Conservation (phyloP, 257 asterid species). For the Gentiana macrophylla region DNA sequence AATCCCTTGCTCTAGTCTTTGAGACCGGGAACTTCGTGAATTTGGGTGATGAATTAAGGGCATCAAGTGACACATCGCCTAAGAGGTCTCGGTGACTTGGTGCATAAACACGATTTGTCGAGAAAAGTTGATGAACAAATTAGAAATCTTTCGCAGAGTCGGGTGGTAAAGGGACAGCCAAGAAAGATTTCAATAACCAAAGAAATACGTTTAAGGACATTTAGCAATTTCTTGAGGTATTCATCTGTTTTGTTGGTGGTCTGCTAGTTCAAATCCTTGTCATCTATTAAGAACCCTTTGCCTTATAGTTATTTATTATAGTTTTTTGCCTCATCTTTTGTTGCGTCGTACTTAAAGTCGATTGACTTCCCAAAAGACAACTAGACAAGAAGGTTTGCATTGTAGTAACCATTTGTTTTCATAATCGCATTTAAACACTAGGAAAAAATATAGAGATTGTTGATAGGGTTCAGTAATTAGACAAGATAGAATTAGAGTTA, state of each 20-base stretch:
- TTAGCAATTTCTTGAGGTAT: constrained; percentile 78
- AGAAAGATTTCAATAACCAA: constrained; percentile 90
- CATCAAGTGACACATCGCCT: constrained; percentile 39
- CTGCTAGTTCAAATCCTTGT: not conserved
- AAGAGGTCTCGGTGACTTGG: too few species aligned
- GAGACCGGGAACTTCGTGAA: constrained; percentile 18
- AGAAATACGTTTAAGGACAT: constrained; percentile 77
- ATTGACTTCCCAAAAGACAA: too few species aligned
- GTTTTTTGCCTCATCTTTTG: too few species aligned
- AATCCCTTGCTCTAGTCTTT: constrained; percentile 80
- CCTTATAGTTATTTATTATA: not conserved
- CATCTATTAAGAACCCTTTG: not conserved
- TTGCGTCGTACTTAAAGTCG: too few species aligned
- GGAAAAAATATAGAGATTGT: too few species aligned
- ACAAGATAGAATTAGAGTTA: too few species aligned
- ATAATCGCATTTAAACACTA: too few species aligned
- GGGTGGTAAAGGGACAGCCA: constrained; percentile 83
- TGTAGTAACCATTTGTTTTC: too few species aligned
- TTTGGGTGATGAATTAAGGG: constrained; percentile 45
- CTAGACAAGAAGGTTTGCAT: too few species aligned
- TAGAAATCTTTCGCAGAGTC: constrained; percentile 72
- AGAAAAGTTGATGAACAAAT: constrained; percentile 66
- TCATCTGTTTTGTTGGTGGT: not conserved
- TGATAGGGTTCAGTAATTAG: too few species aligned
- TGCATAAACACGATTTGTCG: constrained; percentile 54